Base-by-base conservation (phyloP, 805 yeast genomes). In the Saccharomycopsis selenospora region DNA sequence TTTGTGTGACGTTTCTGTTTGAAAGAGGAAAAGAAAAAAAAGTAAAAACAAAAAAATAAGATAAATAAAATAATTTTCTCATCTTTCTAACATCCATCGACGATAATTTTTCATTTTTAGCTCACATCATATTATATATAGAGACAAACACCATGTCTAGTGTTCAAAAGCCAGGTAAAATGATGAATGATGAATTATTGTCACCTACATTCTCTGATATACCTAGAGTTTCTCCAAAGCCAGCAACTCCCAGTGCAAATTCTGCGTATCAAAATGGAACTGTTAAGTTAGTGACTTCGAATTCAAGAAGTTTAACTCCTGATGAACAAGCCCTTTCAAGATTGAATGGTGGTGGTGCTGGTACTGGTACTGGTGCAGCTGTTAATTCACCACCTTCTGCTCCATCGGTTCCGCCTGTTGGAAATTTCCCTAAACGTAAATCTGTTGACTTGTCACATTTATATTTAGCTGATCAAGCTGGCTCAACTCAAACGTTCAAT, bases 401-500 rank as follows among this genome's bases (percentile, higher is more conserved):
- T 24, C 29, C 3, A 10, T 24, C 7, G n/a, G 11, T 11, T 22
- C 40, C 43, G 10, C 26, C 28, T n/a, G n/a, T n/a, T n/a, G n/a
- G n/a, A n/a, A 40, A n/a, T n/a, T 8, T 10, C 10, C 36, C 28
- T 8, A 56, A 59, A 29, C 61, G 69, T 1, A 62, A 59, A 44
- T 69, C 73, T 1, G 66, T 68, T 6, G 73, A 70, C 55, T 54
- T 70, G 33, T 70, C 75, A 2, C 73, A 70, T 48, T 46, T 70
- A 53, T 69, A 70, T 51, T 51, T 42, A 65, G 44, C 55, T 63
- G 56, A 66, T 61, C 43, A 56, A 62, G 20, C 55, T 55, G 7
- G 52, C 67, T 5, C 71, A 64, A 50, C 60, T 56, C 54, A 68
- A 7, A 18, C 46, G 7, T 42, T 47, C 11, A 42, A 45, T 13